Evolutionary conservation across 1,139 yeast species (phyloP).

Genomic region (Suhomyces wounanorum): DNA sequence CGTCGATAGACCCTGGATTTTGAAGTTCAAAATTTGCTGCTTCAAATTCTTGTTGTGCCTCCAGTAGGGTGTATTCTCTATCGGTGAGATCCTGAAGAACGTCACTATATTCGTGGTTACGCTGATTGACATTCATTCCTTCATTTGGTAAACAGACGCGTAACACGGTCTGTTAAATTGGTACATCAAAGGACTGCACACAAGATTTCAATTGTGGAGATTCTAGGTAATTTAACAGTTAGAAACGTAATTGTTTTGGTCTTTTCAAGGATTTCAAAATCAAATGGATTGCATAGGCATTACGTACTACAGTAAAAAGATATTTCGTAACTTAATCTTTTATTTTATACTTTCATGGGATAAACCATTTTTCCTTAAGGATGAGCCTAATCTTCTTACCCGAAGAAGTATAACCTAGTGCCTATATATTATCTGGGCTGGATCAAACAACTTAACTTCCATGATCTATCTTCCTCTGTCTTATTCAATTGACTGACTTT

Average conservation of each 20-base stretch:
- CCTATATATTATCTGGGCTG: conserved; percentile 34
- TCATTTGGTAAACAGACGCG: not conserved
- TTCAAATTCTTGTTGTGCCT: conserved; percentile 18
- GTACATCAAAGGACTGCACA: not conserved
- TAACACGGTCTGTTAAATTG: not conserved
- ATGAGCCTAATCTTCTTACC: not conserved
- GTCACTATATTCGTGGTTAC: not conserved
- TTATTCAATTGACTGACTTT: conserved; percentile 62
- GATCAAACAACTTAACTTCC: conserved; percentile 66
- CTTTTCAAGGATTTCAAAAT: too few species aligned
- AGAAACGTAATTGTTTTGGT: too few species aligned
- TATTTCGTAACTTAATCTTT: too few species aligned
- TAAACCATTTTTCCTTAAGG: not conserved
- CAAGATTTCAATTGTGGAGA: too few species aligned
- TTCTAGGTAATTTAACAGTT: too few species aligned
- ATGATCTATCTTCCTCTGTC: conserved; percentile 65
- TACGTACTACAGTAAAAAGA: too few species aligned
- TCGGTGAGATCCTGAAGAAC: not conserved
- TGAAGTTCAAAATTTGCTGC: conserved; percentile 15
- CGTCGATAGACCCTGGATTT: conserved; percentile 31
- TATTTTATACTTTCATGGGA: not conserved
- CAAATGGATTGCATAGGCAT: too few species aligned
- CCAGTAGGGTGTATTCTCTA: conserved; percentile 12
- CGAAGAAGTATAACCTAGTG: not conserved
- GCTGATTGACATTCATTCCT: conserved; percentile 1